Base-by-base conservation (phyloP, 208 protist species). In the Crithidia fasciculata region DNA sequence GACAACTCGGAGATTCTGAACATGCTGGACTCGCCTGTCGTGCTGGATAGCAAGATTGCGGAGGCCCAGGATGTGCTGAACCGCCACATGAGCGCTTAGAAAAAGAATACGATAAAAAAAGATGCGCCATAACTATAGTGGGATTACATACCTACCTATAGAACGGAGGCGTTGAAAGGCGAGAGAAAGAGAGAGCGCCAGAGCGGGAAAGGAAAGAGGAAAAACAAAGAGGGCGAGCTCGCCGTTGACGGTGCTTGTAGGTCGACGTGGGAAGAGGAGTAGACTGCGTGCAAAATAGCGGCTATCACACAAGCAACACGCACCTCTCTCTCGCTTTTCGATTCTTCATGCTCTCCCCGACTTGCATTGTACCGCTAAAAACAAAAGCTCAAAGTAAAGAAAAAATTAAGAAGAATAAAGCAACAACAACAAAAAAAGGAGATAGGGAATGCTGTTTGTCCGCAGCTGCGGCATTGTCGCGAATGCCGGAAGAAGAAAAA, bases 1-100 rank as follows among this genome's bases (percentile, higher is more conserved):
- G 96, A 99, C 75, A 97, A 95, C 82, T 69, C 75, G 61, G 97
- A 99, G 73, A 95, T 99, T 79, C 83, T 99, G 39, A 84, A 94
- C 78, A 95, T 99, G 71, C 88, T 99, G 61, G 98, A 99, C 74
- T 95, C 79, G 59, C 86, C 85, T 47, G 77, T 88, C 19, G 72
- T 97, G 56, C 91, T 99, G 67, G 72, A 88, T 68, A 84, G 85
- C 70, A 99, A 99, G 96, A 97, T 99, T 66, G 82, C 91, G 9
- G 98, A 99, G 90, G 98, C 98, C 19, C 70, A 98, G 59, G 84
- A 94, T 28, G 98, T 99, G 72, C 95, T 99, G 55, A 87, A 96
- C 76, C 85, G 87, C 56, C 95, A 98, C 86, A 88, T 91, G 78
- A 87, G 78, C 81, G 81, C 85, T 9, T 95, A 88, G 19, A 6